These are phyloP conservation scores for Cercospora zeina DNA, from an alignment of 2,329 filamentous ascomycete genomes.

Conservation along the genomic window DNA sequence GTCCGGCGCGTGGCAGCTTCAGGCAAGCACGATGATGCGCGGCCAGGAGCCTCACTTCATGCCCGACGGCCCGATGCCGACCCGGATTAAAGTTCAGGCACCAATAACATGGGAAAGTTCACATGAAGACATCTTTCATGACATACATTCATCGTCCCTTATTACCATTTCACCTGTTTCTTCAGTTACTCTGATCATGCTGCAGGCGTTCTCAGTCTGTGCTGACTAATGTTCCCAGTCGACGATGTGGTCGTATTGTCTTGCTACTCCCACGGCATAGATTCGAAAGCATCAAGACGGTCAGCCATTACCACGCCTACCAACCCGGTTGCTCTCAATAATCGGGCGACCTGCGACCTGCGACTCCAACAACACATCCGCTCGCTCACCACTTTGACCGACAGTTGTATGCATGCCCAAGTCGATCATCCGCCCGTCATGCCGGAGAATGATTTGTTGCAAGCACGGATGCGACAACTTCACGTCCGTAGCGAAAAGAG, in stretches of 20 bases:
- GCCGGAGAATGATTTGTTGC: neutral
- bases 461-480: neutral
- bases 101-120: neutral
- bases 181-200: neutral
- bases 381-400: neutral
- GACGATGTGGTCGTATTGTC: neutral
- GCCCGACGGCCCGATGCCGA: conserved; percentile 13
- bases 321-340: neutral
- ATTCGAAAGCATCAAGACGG: neutral
- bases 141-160: neutral
- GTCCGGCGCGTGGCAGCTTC: conserved; percentile 19
- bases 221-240: neutral
- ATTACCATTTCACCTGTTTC: neutral
- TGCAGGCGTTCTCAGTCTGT: neutral
- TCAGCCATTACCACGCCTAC: neutral
- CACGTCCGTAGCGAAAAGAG: neutral
- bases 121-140: neutral
- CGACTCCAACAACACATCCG: neutral
- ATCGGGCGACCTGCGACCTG: neutral
- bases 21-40: conserved; percentile 29
- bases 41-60: conserved; percentile 17
- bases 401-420: neutral
- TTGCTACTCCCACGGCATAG: neutral
- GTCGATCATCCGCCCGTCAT: neutral
- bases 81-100: conserved; percentile 7